Evolutionary conservation across 176 grass and related monocot species (phyloP).

Genomic region (Hsuehochloa calcarea): DNA sequence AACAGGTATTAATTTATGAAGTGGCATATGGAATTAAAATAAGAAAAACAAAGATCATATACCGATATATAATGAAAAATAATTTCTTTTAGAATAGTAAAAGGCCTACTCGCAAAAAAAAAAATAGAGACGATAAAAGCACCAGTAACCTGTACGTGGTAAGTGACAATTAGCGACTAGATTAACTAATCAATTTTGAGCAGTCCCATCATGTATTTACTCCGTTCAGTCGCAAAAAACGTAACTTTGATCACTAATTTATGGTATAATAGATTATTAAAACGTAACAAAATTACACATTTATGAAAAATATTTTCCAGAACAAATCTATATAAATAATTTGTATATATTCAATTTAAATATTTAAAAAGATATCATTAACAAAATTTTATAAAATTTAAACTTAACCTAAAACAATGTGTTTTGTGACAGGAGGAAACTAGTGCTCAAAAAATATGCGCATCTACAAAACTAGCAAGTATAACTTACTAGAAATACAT

Average conservation of each 20-base stretch:
- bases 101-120: not conserved
- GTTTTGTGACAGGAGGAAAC: too few relatives aligned
- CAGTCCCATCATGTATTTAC: not conserved
- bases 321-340: too few relatives aligned
- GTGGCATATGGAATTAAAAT: not conserved
- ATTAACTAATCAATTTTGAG: not conserved
- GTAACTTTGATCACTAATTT: too few relatives aligned
- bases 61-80: too few relatives aligned
- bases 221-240: too few relatives aligned
- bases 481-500: not conserved
- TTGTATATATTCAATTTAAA: too few relatives aligned
- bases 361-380: accelerated
- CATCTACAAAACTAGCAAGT: not conserved
- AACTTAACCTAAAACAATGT: too few relatives aligned
- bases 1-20: not conserved
- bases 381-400: too few relatives aligned
- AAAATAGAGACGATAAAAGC: not conserved
- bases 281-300: too few relatives aligned
- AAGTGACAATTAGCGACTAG: not conserved
- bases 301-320: too few relatives aligned
- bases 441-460: not conserved
- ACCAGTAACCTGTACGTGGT: not conserved
- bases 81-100: not conserved
- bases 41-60: not conserved
- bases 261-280: too few relatives aligned